Base-by-base conservation (phyloP, 129 eudicot genomes). In the Flaveria sonorensis region DNA sequence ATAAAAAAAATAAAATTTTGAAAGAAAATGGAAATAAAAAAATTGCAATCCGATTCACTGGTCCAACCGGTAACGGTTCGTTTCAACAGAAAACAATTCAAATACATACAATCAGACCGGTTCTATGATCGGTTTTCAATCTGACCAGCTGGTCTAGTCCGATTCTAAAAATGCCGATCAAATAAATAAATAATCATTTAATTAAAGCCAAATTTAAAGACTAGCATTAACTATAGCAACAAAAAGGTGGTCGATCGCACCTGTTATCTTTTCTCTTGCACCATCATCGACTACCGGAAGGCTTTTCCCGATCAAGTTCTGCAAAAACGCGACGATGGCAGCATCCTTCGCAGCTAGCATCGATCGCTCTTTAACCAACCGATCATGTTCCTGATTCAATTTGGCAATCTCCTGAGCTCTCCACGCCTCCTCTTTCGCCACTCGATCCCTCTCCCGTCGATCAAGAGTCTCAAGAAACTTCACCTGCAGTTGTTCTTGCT, bases 361-460 rank as follows among this genome's bases (percentile, higher is more conserved):
- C 5, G 91, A 48, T 14, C 88, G 73, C 46, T 87, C 91, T 10
- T 81, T 70, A 3, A 75, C 80, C 30, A 84, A 55, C n/a, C 76
- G 77, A 1, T 87, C 88, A 3, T 84, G 86, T 46, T 87, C 88
- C 7, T 84, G 84, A 13, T 71, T 66, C 64, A 84, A 10, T 21
- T 82, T 87, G 2, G 85, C 76, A 80, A 84, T 84, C 67, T 87
- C 88, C 50, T 81, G 91, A 8, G 80, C 70, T 69, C 84, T 84
- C 91, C 88, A 84, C 2, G 88, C 84, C 70, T 84, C 91, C 30
- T 84, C 88, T 46, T 85, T 78, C 14, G 80, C 79, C 76, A 84
- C 74, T 45, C 86, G 79, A 32, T 87, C 88, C 30, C 82, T 81
- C 64, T 87, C 91, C 64, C 91, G 72, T 66, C 77, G 75, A 40